phyloP scores from a whole-genome alignment of 2,329 filamentous ascomycete genomes.

The Aspergillus cejpii region DNA sequence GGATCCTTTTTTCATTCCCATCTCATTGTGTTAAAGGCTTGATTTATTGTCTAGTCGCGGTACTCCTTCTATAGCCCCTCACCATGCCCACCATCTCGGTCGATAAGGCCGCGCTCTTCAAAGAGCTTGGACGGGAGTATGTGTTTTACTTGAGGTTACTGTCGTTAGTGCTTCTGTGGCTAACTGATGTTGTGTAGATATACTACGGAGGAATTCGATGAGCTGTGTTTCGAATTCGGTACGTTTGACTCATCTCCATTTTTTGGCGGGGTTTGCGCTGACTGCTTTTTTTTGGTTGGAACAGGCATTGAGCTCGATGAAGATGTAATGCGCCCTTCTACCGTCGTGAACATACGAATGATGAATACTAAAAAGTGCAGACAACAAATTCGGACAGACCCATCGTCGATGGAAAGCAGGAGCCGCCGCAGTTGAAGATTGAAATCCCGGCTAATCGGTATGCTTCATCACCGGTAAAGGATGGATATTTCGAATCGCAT shows the following conservation, averaged over 20 bases:
- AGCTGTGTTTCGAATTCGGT: conserved; percentile 97
- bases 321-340: conserved; percentile 49
- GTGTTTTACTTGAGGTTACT: conserved; percentile 22
- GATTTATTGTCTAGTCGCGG: not conserved
- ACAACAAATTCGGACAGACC: conserved; percentile 70
- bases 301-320: conserved; percentile 86
- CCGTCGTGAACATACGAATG: conserved; percentile 17
- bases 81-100: conserved; percentile 94
- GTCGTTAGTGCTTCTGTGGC: conserved; percentile 8
- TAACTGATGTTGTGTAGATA: conserved; percentile 48
- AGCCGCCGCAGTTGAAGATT: conserved; percentile 91
- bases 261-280: conserved; percentile 26
- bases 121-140: conserved; percentile 83
- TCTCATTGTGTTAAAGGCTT: conserved; percentile 5
- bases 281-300: conserved; percentile 12
- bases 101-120: conserved; percentile 92
- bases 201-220: conserved; percentile 91
- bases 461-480: conserved; percentile 27
- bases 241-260: conserved; percentile 21
- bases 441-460: conserved; percentile 94
- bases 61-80: conserved; percentile 21
- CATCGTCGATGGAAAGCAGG: conserved; percentile 68
- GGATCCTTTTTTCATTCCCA: not conserved
- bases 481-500: not conserved
- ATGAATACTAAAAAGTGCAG: conserved; percentile 28